Evolutionary conservation across 1,284 basidiomycete genomes (phyloP), one percentile per base, ranked within the genome.

Genomic region (Phellinidium pouzarii): DNA sequence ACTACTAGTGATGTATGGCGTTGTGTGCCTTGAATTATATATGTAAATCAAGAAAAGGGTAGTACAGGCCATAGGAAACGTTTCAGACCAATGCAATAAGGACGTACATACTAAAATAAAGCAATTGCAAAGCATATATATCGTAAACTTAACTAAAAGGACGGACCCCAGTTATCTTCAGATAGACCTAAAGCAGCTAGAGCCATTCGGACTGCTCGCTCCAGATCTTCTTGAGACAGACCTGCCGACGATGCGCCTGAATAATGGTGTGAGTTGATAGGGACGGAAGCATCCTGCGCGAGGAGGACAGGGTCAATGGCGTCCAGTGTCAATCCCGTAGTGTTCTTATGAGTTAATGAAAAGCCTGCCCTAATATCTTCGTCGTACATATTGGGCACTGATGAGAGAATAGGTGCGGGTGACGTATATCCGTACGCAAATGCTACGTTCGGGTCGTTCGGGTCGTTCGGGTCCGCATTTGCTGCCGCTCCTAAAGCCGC

Each of bases 241-340:
- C 47, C 53, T 8, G 48, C 38, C 14, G 31, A 25, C 3, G 53
- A 48, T 34, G 43, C 37, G 17, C 48, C 53, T n/a, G n/a, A n/a
- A n/a, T n/a, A n/a, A n/a, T n/a, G n/a, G n/a, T n/a, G n/a, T n/a
- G n/a, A n/a, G n/a, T n/a, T 37, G 37, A 41, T 4, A 14, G 41
- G 34, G 4, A 19, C 22, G 3, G 47, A 22, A 38, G 19, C 47
- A 26, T n/a, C 42, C 42, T 43, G 19, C 19, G 9, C 42, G 3
- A 43, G 4, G 3, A 43, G 42, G 20, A 14, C 22, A 11, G 42
- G 42, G 22, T 43, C 42, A 3, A 43, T 26, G 8, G 9, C 3
- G 9, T 17, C 38, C n/a, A 17, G 19, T 9, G 12, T 19, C 3
- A 41, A 19, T 11, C 38, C 17, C 20, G 3, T n/a, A 8, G n/a